Base-by-base conservation (phyloP, 495 filamentous ascomycete genomes). In the Aspergillus indologenus region DNA sequence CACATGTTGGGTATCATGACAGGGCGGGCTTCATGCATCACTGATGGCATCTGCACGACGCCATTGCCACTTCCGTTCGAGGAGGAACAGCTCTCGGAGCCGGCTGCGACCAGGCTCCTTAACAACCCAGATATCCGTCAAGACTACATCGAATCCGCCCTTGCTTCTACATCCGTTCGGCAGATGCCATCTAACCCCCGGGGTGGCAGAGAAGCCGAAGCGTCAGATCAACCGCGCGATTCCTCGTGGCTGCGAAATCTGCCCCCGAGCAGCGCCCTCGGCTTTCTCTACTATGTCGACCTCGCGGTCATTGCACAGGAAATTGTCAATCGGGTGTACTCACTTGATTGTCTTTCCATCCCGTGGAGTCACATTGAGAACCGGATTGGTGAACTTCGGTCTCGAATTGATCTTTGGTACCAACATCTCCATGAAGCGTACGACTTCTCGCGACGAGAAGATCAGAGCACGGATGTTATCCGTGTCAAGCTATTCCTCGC, bases 301-400 rank as follows among this genome's bases (percentile, higher is more conserved):
- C 65, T 86, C 15, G 69, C 74, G 19, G 76, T 79, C 18, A 78
- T 89, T 17, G 76, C 71, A 0, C 78, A 85, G 31, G 77, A 84
- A 58, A 81, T 83, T 15, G 60, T 87, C 43, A 78, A 76, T 31
- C 74, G 75, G 31, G 77, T 90, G 5, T 89, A 90, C 57, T 82
- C 81, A 22, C 74, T 85, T 8, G 75, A 78, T 44, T 81, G 77
- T 15, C 75, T 79, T 42, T 73, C 70, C 55, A 68, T 74, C 18
- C 81, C 80, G 42, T 89, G 86, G 87, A 66, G 74, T 48, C 76
- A 85, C 24, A 79, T 87, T 12, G 85, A 89, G 65, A 74, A 74
- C 17, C 78, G 71, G 2, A 88, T 89, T 42, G 70, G 71, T 20
- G 73, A 73, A 22, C 68, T 87, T 46, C 74, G 81, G 23, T 62